Conservation (phyloP, 192 early-diverging fungal species). For the Umbelopsis isabellina region DNA sequence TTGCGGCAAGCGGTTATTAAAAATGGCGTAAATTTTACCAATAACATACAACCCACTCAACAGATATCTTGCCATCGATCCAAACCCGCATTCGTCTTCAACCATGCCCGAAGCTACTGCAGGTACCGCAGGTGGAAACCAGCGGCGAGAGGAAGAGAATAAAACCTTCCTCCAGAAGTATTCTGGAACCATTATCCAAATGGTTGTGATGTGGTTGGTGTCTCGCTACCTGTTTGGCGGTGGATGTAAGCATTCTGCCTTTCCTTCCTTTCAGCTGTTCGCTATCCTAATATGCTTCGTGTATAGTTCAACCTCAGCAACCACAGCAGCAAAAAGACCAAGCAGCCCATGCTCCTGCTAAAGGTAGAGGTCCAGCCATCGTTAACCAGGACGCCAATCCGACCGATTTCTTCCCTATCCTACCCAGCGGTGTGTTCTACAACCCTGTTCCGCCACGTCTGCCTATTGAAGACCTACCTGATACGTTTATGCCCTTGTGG, state of each 20-base stretch:
- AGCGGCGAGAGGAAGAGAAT: conserved; percentile 26
- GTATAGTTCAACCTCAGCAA: conserved; percentile 12
- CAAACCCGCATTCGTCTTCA: too few species aligned
- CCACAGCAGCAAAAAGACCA: background rate
- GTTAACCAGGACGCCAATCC: background rate
- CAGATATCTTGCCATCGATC: too few species aligned
- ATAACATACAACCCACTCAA: background rate
- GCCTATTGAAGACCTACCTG: conserved; percentile 21
- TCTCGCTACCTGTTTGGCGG: conserved; percentile 23
- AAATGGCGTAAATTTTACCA: background rate
- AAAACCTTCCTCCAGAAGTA: conserved; percentile 32
- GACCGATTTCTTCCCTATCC: conserved; percentile 24
- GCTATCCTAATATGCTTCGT: background rate
- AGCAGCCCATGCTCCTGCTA: background rate
- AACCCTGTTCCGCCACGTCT: conserved; percentile 20
- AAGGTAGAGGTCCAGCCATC: background rate
- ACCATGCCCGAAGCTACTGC: conserved; percentile 12
- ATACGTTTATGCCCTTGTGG: conserved; percentile 34
- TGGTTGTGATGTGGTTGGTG: conserved; percentile 37
- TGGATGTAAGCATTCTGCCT: conserved; percentile 7
- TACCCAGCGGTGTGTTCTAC: conserved; percentile 32
- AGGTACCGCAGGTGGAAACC: conserved; percentile 3
- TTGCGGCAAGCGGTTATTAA: too few species aligned
- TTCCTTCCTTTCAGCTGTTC: background rate
- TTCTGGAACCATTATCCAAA: conserved; percentile 33